phyloP scores from a whole-genome alignment of 495 filamentous ascomycete genomes.

The Aspergillus carlsbadensis region DNA sequence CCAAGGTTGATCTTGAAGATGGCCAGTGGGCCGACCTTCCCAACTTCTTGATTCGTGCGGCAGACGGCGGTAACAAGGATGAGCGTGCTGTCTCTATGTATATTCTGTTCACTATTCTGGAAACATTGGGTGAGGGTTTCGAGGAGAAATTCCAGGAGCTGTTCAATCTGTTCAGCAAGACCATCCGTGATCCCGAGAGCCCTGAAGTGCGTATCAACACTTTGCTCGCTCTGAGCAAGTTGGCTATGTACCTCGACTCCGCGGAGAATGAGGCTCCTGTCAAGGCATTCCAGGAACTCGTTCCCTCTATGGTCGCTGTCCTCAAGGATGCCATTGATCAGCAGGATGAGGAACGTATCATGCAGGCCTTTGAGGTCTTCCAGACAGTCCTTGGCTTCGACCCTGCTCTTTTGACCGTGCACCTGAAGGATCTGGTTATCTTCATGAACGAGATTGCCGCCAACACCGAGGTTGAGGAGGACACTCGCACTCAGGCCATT shows the following conservation, averaged over 20 bases:
- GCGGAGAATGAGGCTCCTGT: slow-evolving; percentile 77
- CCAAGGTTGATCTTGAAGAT: slow-evolving; percentile 80
- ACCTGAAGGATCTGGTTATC: slow-evolving; percentile 86
- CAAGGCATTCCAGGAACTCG: slow-evolving; percentile 67
- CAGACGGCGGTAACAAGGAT: slow-evolving; percentile 63
- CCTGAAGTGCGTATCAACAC: slow-evolving; percentile 92
- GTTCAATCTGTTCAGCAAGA: slow-evolving; percentile 79
- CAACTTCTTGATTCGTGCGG: slow-evolving; percentile 69
- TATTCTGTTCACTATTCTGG: slow-evolving; percentile 87
- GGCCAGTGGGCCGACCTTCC: slow-evolving; percentile 85
- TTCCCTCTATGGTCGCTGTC: slow-evolving; percentile 87
- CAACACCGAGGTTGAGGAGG: slow-evolving; percentile 73
- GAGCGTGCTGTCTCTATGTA: slow-evolving; percentile 91
- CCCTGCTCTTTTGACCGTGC: slow-evolving; percentile 72
- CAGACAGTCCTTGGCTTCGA: slow-evolving; percentile 93
- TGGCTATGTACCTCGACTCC: slow-evolving; percentile 82
- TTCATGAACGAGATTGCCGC: slow-evolving; percentile 91
- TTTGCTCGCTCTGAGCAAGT: slow-evolving; percentile 84
- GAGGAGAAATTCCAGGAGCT: slow-evolving; percentile 73
- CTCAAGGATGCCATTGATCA: slow-evolving; percentile 77
- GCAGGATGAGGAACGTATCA: slow-evolving; percentile 79
- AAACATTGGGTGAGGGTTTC: slow-evolving; percentile 77
- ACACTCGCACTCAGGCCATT: slow-evolving; percentile 83
- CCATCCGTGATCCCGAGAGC: slow-evolving; percentile 87
- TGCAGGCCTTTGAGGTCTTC: slow-evolving; percentile 94